Conservation (phyloP, 441 rosid genomes). For the Hura crepitans region DNA sequence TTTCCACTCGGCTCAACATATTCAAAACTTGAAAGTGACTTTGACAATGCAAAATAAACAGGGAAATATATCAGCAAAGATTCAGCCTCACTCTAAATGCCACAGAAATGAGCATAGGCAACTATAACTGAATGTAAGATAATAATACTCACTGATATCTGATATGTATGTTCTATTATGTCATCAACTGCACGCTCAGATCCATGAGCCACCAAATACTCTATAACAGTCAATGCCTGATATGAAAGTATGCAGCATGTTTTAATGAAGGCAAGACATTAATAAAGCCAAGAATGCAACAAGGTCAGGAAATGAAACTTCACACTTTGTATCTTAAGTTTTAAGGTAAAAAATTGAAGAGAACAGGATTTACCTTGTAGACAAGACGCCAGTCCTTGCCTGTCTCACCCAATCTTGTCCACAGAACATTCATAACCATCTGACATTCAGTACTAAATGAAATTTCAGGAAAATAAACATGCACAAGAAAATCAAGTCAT, state of each 20-base stretch:
- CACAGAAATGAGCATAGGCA: conserved; percentile 3
- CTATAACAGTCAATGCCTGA: conserved; percentile 91
- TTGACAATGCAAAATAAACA: conserved; percentile 24
- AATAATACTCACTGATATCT: conserved; percentile 74
- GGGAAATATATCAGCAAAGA: conserved; percentile 28
- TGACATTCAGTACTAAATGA: conserved; percentile 79
- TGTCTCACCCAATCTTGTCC: conserved; percentile 84
- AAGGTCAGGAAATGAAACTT: conserved; percentile 10
- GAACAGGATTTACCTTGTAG: conserved; percentile 61
- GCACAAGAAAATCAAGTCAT: conserved; percentile 9
- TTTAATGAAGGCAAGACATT: conserved; percentile 8
- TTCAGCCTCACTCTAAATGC: conserved; percentile 13
- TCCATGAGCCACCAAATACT: conserved; percentile 89
- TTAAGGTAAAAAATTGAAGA: conserved; percentile 11
- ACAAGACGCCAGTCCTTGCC: conserved; percentile 98
- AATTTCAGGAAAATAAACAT: conserved; percentile 24
- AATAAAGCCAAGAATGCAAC: conserved; percentile 7
- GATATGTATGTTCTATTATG: conserved; percentile 90
- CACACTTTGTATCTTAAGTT: conserved; percentile 4
- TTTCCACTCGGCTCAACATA: conserved; percentile 91
- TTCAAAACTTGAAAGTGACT: conserved; percentile 91
- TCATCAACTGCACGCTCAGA: conserved; percentile 97
- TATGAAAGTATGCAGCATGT: conserved; percentile 18
- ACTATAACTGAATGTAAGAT: conserved; percentile 7
- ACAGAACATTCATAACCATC: conserved; percentile 89